Evolutionary conservation across 106 monocot genomes (phyloP), one percentile per base, ranked within the genome.

Genomic region (Dioscorea alata): DNA sequence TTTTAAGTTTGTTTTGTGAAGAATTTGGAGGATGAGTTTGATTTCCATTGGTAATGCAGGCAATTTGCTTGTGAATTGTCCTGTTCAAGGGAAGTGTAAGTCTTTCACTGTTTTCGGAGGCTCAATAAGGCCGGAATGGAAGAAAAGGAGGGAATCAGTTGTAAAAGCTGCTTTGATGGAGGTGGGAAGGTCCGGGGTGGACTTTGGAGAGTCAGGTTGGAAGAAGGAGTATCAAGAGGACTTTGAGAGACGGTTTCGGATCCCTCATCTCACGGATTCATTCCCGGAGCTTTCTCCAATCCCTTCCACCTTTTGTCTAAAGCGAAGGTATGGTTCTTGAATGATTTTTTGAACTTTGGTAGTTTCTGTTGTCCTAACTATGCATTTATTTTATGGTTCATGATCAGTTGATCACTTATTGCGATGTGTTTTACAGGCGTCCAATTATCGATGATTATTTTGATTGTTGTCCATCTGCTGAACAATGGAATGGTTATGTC

Each of bases 281-380:
- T 67, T 81, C 25, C 50, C 57, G 16, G 76, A 71, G 42, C 21
- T 73, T 23, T 13, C 13, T 1, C 62, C 76, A 6, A 72, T 60
- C 18, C 81, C 76, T 12, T 72, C 81, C 63, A 81, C 81, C 6
- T 81, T 81, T 52, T 67, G 65, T 50, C 49, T 73, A 12, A 73
- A 73, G 61, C 53, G 67, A 60, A 73, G 77, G 76, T 77, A 4
- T 8, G 23, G 16, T 58, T 22, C 23, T 59, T 59, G 59, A 22
- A 21, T 32, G 28, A 28, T 28, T 28, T 28, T 28, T 28, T 28
- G 28, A 28, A 28, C 28, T 28, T 28, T 28, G 1, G 28, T 28
- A 28, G 28, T 28, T 28, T 28, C 28, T 28, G 14, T 21, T 61
- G 14, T 23, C 4, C 22, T 23, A 61, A 61, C 15, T 23, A 14